Evolutionary conservation across 495 filamentous ascomycete species (phyloP).

Genomic region (Aspergillus cavernicola): DNA sequence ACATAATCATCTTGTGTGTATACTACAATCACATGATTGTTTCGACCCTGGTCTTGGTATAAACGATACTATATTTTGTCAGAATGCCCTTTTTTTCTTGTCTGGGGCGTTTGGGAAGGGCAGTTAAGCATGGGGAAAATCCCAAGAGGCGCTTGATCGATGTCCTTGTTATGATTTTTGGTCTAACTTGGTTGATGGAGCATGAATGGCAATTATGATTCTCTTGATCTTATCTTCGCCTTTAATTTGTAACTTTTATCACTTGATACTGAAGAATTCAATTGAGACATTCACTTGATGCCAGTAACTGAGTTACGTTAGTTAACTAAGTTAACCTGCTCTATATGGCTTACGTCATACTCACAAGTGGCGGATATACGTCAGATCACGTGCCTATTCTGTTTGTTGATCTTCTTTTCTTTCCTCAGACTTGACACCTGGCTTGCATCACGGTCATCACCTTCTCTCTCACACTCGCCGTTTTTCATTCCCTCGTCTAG

Average conservation of each 20-base stretch:
- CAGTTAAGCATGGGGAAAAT: not conserved
- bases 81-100: not conserved
- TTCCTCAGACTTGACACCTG: not conserved
- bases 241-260: too few species aligned
- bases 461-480: not conserved
- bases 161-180: not conserved
- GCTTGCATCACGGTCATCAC: not conserved
- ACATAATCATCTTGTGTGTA: conserved; percentile 10
- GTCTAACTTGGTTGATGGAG: not conserved
- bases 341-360: not conserved
- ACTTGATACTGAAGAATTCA: too few species aligned
- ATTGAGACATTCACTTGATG: too few species aligned
- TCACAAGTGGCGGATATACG: not conserved
- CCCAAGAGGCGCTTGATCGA: not conserved
- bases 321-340: not conserved
- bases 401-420: not conserved
- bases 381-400: not conserved
- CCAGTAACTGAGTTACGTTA: not conserved
- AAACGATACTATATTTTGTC: not conserved
- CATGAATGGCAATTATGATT: not conserved
- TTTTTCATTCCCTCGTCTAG: not conserved
- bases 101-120: not conserved
- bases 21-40: not conserved
- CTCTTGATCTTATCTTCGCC: not conserved
- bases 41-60: not conserved